These are phyloP conservation scores for Trichoderma sp. DNA, from an alignment of 2,329 filamentous ascomycete species.

Conservation along the genomic window DNA sequence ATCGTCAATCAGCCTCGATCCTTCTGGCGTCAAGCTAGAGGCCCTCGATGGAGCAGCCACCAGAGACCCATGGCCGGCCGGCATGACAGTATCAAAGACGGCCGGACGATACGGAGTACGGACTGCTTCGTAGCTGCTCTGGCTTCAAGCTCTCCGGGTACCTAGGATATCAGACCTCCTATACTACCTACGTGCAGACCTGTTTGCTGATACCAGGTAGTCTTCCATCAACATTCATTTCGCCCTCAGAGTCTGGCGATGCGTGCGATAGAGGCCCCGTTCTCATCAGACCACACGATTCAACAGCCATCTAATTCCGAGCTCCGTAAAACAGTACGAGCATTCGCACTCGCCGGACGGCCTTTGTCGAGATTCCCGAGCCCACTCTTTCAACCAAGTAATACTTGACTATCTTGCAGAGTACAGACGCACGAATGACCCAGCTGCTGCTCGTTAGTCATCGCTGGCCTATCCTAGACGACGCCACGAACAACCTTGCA, in stretches of 20 bases:
- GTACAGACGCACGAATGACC: neutral
- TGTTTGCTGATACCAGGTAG: neutral
- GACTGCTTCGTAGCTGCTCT: neutral
- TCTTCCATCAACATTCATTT: no score
- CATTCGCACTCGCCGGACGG: neutral
- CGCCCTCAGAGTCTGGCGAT: slow-evolving; percentile 15
- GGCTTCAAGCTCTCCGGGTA: neutral
- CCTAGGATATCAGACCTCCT: no score
- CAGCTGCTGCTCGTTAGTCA: slow-evolving; percentile 15
- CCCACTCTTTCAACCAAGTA: neutral
- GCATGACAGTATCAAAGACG: slow-evolving; percentile 6
- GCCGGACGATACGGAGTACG: slow-evolving; percentile 1
- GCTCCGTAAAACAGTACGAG: neutral
- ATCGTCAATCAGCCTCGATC: slow-evolving; percentile 26
- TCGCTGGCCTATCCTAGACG: slow-evolving; percentile 18
- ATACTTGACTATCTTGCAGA: no score
- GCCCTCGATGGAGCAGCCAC: slow-evolving; percentile 1
- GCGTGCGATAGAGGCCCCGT: slow-evolving; percentile 3
- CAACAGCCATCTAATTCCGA: slow-evolving; percentile 18
- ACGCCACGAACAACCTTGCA: slow-evolving; percentile 13
- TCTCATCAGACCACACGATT: slow-evolving; percentile 20
- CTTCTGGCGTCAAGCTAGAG: slow-evolving; percentile 24
- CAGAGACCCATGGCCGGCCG: slow-evolving; percentile 1
- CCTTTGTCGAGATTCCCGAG: slow-evolving; percentile 9
- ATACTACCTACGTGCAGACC: neutral